phyloP scores from a whole-genome alignment of 2,329 filamentous ascomycete genomes.

The Berkeleyomyces basicola region DNA sequence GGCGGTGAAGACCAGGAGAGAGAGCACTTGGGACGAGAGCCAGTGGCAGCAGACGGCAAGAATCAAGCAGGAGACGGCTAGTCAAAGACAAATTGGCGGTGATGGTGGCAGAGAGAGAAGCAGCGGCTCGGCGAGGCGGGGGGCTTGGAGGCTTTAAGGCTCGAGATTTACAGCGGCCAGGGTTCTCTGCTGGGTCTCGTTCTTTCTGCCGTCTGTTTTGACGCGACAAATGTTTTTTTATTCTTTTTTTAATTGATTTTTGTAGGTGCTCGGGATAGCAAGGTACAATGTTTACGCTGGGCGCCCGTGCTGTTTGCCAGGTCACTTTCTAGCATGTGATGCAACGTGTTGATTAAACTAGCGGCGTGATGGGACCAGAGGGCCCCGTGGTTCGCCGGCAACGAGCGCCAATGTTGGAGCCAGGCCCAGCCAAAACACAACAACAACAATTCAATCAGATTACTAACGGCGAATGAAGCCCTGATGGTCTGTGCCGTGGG shows the following conservation, averaged over 20 bases:
- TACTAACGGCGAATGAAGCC: background rate
- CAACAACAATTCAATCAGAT: background rate
- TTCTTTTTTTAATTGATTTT: background rate
- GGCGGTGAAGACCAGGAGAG: slow-evolving; percentile 11
- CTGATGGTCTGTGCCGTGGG: background rate
- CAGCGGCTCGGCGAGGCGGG: background rate
- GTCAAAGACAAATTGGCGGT: slow-evolving; percentile 13
- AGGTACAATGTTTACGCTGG: background rate
- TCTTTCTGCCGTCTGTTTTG: background rate
- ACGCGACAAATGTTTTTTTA: background rate
- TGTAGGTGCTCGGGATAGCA: background rate
- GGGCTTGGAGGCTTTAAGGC: background rate
- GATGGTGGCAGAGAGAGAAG: slow-evolving; percentile 9
- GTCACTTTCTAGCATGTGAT: background rate
- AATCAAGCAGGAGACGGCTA: background rate
- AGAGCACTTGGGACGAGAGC: slow-evolving; percentile 15
- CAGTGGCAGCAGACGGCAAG: background rate
- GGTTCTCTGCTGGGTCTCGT: background rate
- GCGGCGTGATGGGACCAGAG: background rate
- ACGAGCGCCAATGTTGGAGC: background rate
- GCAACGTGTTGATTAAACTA: background rate
- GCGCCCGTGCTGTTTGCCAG: background rate
- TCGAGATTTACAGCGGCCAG: background rate
- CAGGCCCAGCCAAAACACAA: background rate
- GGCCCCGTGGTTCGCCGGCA: background rate